Evolutionary conservation across 805 yeast genomes (phyloP).

Genomic region (Lipomyces kockii): DNA sequence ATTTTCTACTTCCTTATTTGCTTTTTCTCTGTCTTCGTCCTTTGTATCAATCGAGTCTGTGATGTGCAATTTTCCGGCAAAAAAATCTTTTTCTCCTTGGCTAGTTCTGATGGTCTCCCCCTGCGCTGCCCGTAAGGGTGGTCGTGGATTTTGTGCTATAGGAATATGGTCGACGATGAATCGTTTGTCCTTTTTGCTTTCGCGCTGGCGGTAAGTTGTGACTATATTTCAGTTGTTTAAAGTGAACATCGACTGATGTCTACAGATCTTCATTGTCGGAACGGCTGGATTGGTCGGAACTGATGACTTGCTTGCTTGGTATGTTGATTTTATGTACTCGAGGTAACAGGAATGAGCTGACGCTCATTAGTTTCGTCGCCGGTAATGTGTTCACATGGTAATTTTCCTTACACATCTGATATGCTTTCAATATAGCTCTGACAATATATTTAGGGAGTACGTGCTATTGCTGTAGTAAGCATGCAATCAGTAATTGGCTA

Average conservation of each 20-base stretch:
- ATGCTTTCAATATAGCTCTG: neutral
- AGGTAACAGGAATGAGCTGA: neutral
- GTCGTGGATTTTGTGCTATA: neutral
- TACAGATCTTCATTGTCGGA: conserved; percentile 57
- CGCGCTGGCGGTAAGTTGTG: conserved; percentile 50
- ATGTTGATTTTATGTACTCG: neutral
- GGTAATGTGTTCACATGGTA: conserved; percentile 70
- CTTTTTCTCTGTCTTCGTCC: neutral
- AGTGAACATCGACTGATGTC: no score
- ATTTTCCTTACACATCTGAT: neutral
- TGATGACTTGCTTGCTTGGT: conserved; percentile 70
- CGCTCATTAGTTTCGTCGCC: conserved; percentile 57
- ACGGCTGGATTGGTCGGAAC: conserved; percentile 69
- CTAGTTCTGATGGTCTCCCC: neutral
- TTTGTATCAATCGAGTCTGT: neutral
- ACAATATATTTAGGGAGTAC: conserved; percentile 48
- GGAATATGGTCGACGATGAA: conserved; percentile 62
- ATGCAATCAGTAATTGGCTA: neutral
- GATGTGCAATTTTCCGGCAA: neutral
- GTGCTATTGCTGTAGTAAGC: neutral
- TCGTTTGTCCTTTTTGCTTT: conserved; percentile 60
- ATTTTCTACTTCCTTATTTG: neutral
- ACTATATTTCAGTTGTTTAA: neutral
- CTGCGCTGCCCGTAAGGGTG: neutral
- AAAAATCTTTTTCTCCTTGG: neutral